Percentiles rank a stretch among this genome's conserved stretches.
phyloP scores from a whole-genome alignment of 1,139 yeast species.

The Eremothecium coryli region DNA sequence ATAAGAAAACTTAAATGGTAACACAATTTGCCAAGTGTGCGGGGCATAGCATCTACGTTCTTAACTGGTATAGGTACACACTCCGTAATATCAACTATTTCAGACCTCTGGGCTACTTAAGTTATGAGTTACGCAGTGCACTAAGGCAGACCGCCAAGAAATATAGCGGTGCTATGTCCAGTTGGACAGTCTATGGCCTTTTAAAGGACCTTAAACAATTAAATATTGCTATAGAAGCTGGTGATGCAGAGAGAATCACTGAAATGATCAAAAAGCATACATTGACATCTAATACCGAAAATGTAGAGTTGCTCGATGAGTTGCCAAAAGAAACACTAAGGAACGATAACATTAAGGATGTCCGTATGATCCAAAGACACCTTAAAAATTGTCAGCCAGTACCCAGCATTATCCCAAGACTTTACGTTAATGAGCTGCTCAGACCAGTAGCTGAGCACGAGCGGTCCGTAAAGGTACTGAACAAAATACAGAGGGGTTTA shows the following conservation, averaged over 20 bases:
- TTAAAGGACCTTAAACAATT: conserved; percentile 13
- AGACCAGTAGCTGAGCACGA: conserved; percentile 26
- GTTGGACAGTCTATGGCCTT: conserved; percentile 19
- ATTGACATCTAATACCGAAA: conserved; percentile 5
- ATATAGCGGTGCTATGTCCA: conserved; percentile 20
- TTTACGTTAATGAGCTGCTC: conserved; percentile 15
- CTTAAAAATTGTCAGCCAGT: conserved; percentile 10
- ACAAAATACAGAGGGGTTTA: conserved; percentile 15
- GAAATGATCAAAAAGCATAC: conserved; percentile 9
- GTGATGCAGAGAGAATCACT: conserved; percentile 10
- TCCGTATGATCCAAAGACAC: neutral
- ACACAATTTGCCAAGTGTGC: neutral
- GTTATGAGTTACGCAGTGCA: conserved; percentile 9
- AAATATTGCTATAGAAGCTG: conserved; percentile 10
- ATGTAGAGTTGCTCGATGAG: conserved; percentile 7
- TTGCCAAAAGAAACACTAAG: conserved; percentile 4
- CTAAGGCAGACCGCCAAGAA: conserved; percentile 10
- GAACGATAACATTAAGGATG: conserved; percentile 12
- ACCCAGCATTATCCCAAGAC: conserved; percentile 14
- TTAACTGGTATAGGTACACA: conserved; percentile 21
- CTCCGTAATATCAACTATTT: conserved; percentile 14
- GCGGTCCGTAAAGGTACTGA: conserved; percentile 13
- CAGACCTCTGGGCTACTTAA: no score
- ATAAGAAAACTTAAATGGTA: neutral
- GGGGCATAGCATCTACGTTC: conserved; percentile 19